A percentile compares a stretch with the other conserved stretches of the same genome.
phyloP scores from a whole-genome alignment of 176 grass and related monocot genomes.

The barley (Hordeum vulgare) region MorexV3_pseudomolecules_assembly NC_058522.1:350830561-350831060 shows the following conservation, averaged over 20 bases:
- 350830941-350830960: slow-evolving; percentile 79
- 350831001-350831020: slow-evolving; percentile 72
- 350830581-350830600: not conserved
- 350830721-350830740: not conserved
- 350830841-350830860: too few species aligned
- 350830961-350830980: slow-evolving; percentile 61
- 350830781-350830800: not conserved
- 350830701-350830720: not conserved
- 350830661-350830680: not conserved
- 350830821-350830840: not conserved
- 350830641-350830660: not conserved
- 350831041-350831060: not conserved
- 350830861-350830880: slow-evolving; percentile 10
- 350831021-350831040: not conserved
- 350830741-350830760: not conserved
- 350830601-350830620: not conserved
- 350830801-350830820: not conserved
- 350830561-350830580: not conserved
- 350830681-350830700: not conserved
- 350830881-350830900: slow-evolving; percentile 76
- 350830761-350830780: not conserved
- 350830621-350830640: not conserved
- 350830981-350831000: slow-evolving; percentile 72
- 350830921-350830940: slow-evolving; percentile 74
- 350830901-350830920: slow-evolving; percentile 89